Percentiles rank a stretch among this genome's conserved stretches.
These are phyloP conservation scores for Aspergillus sp. DNA, from an alignment of 2,329 filamentous ascomycete species.

Conservation along the genomic window DNA sequence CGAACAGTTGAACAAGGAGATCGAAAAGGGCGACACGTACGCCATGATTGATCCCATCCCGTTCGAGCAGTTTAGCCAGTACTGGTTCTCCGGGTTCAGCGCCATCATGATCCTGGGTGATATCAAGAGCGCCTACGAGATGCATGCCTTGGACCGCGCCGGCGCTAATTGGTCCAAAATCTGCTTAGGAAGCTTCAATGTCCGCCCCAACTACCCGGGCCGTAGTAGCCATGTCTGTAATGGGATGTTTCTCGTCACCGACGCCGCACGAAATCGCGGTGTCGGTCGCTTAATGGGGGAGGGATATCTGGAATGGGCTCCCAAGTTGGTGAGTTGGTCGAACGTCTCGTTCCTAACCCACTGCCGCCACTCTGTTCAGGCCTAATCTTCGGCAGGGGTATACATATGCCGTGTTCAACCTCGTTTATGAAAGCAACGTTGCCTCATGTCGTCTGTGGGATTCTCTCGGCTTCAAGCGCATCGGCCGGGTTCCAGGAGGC, in stretches of 20 bases:
- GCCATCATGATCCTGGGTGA: constrained; percentile 83
- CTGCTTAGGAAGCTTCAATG: constrained; percentile 87
- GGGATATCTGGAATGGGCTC: constrained; percentile 74
- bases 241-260: constrained; percentile 72
- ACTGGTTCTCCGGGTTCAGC: constrained; percentile 91
- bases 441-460: constrained; percentile 91
- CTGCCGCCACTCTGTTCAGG: too few species aligned
- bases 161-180: constrained; percentile 73
- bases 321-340: constrained; percentile 52
- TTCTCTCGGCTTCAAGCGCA: constrained; percentile 85
- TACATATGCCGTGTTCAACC: constrained; percentile 89
- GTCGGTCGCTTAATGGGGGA: constrained; percentile 75
- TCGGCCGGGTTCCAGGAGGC: constrained; percentile 74
- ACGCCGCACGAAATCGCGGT: constrained; percentile 69
- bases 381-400: constrained; percentile 60
- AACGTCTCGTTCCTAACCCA: too few species aligned
- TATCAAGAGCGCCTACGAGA: constrained; percentile 62
- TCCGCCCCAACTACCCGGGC: constrained; percentile 91
- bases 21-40: constrained; percentile 89
- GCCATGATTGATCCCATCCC: constrained; percentile 78
- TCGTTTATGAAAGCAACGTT: constrained; percentile 91
- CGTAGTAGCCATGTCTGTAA: constrained; percentile 86
- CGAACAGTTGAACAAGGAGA: constrained; percentile 84
- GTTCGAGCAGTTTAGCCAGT: constrained; percentile 71
- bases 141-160: constrained; percentile 47